Percentiles rank a stretch among this genome's conserved stretches.
These are phyloP conservation scores for Fremontodendron californicum DNA, from an alignment of 345 rosid genomes.

Conservation along the genomic window DNA sequence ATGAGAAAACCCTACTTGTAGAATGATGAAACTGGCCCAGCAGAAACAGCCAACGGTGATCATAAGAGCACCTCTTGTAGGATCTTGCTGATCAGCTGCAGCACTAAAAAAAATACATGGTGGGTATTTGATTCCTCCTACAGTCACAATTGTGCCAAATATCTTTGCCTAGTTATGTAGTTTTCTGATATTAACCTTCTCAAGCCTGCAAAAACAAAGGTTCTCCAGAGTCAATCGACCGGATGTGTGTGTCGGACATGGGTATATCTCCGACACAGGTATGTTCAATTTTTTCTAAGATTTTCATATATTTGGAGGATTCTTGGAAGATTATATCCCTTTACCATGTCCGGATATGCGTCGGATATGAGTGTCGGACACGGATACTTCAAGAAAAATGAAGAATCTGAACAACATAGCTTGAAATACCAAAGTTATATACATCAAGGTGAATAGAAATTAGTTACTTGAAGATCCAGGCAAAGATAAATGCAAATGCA, in stretches of 20 bases:
- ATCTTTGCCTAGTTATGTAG: constrained; percentile 76
- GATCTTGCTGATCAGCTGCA: constrained; percentile 34
- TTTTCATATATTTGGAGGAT: too few relatives aligned
- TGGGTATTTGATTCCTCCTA: constrained; percentile 49
- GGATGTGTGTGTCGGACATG: too few relatives aligned
- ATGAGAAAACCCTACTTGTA: constrained; percentile 39
- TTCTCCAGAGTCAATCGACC: neutral
- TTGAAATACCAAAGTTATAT: neutral
- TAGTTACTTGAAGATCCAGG: constrained; percentile 67
- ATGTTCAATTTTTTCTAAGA: too few relatives aligned
- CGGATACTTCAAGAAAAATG: too few relatives aligned
- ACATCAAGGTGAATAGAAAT: neutral
- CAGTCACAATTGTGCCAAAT: constrained; percentile 74
- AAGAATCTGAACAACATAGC: too few relatives aligned
- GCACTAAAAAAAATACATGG: constrained; percentile 17
- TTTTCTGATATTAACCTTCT: constrained; percentile 53
- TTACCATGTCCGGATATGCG: too few relatives aligned
- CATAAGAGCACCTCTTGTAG: constrained; percentile 53
- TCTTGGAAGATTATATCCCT: too few relatives aligned
- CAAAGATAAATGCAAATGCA: constrained; percentile 80
- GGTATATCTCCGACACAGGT: too few relatives aligned
- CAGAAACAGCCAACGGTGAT: constrained; percentile 45
- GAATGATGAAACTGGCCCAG: constrained; percentile 63
- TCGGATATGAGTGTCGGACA: too few relatives aligned
- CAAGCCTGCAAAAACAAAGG: constrained; percentile 43